phyloP scores from a whole-genome alignment of 345 rosid genomes.

The Isatis tinctoria region DNA sequence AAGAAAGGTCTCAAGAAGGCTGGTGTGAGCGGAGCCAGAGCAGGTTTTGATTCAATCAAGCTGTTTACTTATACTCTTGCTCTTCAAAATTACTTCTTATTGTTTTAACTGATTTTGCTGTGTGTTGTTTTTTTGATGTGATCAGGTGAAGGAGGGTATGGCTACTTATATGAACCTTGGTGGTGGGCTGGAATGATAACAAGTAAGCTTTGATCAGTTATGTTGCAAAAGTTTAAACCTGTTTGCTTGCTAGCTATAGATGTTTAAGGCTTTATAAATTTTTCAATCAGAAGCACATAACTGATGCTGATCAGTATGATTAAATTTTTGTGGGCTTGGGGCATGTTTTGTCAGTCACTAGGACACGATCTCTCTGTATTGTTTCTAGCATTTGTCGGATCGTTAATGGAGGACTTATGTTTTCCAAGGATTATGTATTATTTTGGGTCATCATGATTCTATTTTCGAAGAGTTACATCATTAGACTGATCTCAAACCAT shows the following conservation, averaged over 20 bases:
- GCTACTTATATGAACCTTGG: slow-evolving; percentile 79
- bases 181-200: slow-evolving; percentile 99
- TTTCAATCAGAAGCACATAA: background rate
- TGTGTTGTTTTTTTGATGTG: background rate
- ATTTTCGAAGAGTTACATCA: background rate
- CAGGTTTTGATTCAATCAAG: slow-evolving; percentile 40
- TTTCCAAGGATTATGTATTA: background rate
- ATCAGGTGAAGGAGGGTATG: slow-evolving; percentile 72
- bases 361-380: background rate
- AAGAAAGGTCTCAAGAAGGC: slow-evolving; percentile 82
- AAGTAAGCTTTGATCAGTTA: slow-evolving; percentile 41
- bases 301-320: background rate
- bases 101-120: background rate
- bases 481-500: background rate
- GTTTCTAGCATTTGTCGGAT: background rate
- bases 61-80: too few species aligned
- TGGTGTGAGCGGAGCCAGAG: slow-evolving; percentile 58
- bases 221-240: background rate
- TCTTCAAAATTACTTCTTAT: background rate
- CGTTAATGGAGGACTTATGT: background rate
- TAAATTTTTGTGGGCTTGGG: background rate
- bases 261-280: background rate
- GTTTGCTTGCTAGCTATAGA: background rate
- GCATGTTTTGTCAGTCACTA: background rate
- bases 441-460: background rate